Conservation (phyloP, 2,329 filamentous ascomycete genomes). For the Fusarium sp. region DNA sequence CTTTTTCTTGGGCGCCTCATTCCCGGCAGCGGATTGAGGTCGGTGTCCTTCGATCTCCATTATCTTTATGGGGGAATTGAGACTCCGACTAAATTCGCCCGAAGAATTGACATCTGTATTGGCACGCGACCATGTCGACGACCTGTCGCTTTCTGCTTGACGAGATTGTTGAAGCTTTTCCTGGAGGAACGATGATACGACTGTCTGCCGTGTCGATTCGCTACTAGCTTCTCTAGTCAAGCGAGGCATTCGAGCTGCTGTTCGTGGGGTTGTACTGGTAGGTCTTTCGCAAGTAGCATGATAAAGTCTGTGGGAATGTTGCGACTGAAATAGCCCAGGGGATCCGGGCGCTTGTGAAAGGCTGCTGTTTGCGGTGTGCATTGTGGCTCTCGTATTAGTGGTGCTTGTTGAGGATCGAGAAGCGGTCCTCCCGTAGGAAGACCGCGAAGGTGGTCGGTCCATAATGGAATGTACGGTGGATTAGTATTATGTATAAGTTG, state of each 20-base stretch:
- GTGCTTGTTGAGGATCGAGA: constrained; percentile 63
- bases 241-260: constrained; percentile 57
- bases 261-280: constrained; percentile 51
- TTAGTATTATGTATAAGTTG: background rate
- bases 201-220: constrained; percentile 57
- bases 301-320: constrained; percentile 57
- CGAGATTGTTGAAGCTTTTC: constrained; percentile 68
- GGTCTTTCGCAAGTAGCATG: constrained; percentile 56
- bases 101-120: constrained; percentile 57
- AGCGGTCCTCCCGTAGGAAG: constrained; percentile 57
- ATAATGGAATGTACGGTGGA: constrained; percentile 37
- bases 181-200: constrained; percentile 66
- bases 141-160: constrained; percentile 62
- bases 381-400: constrained; percentile 57
- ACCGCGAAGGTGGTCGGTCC: constrained; percentile 50
- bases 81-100: constrained; percentile 54
- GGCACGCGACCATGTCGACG: constrained; percentile 51
- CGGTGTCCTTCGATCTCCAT: constrained; percentile 54
- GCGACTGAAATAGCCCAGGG: constrained; percentile 53
- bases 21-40: constrained; percentile 59
- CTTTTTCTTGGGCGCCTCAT: constrained; percentile 61
- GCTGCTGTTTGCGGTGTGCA: constrained; percentile 59
- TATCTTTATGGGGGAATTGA: constrained; percentile 57
- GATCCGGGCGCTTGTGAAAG: constrained; percentile 57
- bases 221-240: constrained; percentile 59